phyloP scores from a whole-genome alignment of 371 early-diverging fungal genomes.

The Umbelopsis sp. region DNA sequence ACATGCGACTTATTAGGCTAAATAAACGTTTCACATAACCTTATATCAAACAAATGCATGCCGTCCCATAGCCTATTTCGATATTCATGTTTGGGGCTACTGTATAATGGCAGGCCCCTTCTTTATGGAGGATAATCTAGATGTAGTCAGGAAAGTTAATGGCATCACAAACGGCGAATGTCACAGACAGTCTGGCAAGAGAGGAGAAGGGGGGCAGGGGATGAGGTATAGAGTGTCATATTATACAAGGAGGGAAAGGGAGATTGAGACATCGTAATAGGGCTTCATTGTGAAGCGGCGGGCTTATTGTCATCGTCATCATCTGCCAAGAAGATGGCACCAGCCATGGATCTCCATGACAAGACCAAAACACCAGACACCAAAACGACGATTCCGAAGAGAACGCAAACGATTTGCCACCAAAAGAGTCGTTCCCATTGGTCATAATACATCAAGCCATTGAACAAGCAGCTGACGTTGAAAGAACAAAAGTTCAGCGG shows the following conservation, averaged over 20 bases:
- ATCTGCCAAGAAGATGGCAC: slow-evolving; percentile 10
- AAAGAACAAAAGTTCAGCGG: slow-evolving; percentile 82
- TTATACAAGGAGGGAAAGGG: not conserved
- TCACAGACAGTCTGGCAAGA: not conserved
- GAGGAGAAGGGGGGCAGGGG: not conserved
- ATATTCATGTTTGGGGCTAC: not conserved
- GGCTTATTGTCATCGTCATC: slow-evolving; percentile 15
- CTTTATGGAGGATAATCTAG: no score
- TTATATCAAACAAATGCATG: not conserved
- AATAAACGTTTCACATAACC: no score
- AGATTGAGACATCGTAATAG: no score
- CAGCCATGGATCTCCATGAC: slow-evolving; percentile 51
- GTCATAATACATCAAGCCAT: slow-evolving; percentile 81
- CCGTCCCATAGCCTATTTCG: not conserved
- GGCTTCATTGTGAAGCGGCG: not conserved
- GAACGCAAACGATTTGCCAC: slow-evolving; percentile 69
- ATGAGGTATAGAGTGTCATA: not conserved
- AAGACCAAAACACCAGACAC: slow-evolving; percentile 70
- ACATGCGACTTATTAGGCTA: no score
- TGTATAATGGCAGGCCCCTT: not conserved
- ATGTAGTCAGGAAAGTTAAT: not conserved
- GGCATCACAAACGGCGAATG: not conserved
- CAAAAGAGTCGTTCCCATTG: slow-evolving; percentile 71
- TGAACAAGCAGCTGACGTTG: slow-evolving; percentile 77
- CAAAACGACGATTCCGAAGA: slow-evolving; percentile 69